phyloP scores from a whole-genome alignment of 2,329 filamentous ascomycete species.

The Botrytis pseudocinerea region DNA sequence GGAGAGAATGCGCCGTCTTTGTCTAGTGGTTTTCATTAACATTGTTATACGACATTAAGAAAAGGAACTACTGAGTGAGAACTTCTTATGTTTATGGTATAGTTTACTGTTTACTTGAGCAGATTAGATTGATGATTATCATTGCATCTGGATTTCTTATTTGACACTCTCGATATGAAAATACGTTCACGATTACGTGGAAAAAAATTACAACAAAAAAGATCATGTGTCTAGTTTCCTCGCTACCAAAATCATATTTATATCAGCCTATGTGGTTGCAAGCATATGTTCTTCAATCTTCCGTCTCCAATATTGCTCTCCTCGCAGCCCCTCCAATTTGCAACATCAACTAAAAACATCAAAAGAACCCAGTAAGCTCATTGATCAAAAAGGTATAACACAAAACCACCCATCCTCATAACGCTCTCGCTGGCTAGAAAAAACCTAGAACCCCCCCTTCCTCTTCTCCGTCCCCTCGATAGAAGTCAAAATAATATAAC shows the following conservation, averaged over 20 bases:
- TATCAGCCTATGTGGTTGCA: not conserved
- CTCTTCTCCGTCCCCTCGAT: not conserved
- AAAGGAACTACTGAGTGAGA: no score
- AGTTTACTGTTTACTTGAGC: no score
- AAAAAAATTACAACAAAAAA: not conserved
- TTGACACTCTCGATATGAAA: no score
- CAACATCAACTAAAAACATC: not conserved
- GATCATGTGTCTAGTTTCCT: not conserved
- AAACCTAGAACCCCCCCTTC: not conserved
- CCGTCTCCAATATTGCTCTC: not conserved
- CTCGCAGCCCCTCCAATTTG: not conserved
- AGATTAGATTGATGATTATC: no score
- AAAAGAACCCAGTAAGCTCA: not conserved
- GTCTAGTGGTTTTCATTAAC: no score
- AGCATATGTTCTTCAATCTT: not conserved
- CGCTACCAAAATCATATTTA: not conserved
- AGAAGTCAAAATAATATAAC: conserved; percentile 5
- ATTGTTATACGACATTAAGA: no score
- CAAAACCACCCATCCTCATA: conserved; percentile 11
- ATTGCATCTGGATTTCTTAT: no score
- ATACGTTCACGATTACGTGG: no score
- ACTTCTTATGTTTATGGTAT: no score
- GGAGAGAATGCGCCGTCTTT: no score
- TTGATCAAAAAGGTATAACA: conserved; percentile 18
- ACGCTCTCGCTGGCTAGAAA: conserved; percentile 12